A percentile compares a stretch with the other conserved stretches of the same genome.
Conservation (phyloP, 1,139 yeast species). For the Kodamaea plutei region DNA sequence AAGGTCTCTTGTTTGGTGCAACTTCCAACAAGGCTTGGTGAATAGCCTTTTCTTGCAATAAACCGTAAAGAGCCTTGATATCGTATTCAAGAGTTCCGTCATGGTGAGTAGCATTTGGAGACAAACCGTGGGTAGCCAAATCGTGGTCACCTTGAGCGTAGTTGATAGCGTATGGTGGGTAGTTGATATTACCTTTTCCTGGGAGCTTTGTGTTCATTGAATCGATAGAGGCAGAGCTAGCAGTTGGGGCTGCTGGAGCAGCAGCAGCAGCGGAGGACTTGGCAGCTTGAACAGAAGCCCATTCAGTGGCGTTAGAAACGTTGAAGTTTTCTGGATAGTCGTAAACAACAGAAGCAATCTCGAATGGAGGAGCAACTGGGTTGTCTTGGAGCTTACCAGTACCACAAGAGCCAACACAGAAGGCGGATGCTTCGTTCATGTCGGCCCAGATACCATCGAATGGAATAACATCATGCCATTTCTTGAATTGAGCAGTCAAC, state of each 20-base stretch:
- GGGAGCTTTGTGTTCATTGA: conserved; percentile 18
- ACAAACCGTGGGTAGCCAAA: conserved; percentile 24
- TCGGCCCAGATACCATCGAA: conserved; percentile 35
- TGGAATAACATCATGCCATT: conserved; percentile 19
- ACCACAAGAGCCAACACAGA: conserved; percentile 31
- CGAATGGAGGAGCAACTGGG: conserved; percentile 22
- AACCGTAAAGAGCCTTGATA: conserved; percentile 19
- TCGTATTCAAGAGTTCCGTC: conserved; percentile 30
- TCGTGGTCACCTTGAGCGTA: conserved; percentile 23
- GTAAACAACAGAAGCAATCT: conserved; percentile 13
- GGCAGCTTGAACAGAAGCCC: conserved; percentile 14
- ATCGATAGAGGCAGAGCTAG: conserved; percentile 15
- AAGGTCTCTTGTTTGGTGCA: conserved; percentile 18
- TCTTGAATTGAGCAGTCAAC: conserved; percentile 21
- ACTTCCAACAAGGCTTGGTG: conserved; percentile 17
- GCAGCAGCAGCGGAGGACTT: conserved; percentile 14
- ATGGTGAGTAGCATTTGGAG: conserved; percentile 28
- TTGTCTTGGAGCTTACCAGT: conserved; percentile 16
- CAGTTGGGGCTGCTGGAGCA: conserved; percentile 6
- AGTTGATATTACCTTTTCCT: conserved; percentile 27
- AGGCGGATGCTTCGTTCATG: conserved; percentile 32
- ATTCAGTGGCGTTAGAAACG: conserved; percentile 19
- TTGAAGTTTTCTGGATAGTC: conserved; percentile 19
- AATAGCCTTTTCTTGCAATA: conserved; percentile 17
- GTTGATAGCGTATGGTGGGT: conserved; percentile 30